phyloP scores from a whole-genome alignment of 1,284 basidiomycete species.

The Schizopora paradoxa region DNA sequence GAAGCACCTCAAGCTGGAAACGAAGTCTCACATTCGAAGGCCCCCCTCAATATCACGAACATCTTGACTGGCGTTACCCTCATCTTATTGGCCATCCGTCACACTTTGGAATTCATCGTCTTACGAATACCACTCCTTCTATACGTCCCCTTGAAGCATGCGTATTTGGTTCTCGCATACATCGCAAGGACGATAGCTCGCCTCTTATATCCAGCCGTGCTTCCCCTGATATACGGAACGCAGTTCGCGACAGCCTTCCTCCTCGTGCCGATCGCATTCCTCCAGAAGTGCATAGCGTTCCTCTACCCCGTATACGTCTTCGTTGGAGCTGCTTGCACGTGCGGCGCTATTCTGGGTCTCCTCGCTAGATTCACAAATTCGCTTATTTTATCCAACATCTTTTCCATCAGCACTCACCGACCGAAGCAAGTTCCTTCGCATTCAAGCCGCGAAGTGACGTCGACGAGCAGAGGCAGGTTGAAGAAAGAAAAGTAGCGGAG shows the following conservation, averaged over 20 bases:
- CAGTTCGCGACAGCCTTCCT: conserved; percentile 5
- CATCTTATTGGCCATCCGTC: not conserved
- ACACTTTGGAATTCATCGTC: conserved; percentile 2
- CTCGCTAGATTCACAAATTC: too few species aligned
- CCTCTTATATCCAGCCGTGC: conserved; percentile 5
- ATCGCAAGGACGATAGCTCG: not conserved
- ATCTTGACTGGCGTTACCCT: not conserved
- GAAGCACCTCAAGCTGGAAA: not conserved
- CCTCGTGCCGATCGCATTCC: conserved; percentile 4
- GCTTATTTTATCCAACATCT: too few species aligned
- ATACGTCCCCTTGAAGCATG: conserved; percentile 4
- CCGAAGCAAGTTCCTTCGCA: too few species aligned
- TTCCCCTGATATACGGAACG: conserved; percentile 5
- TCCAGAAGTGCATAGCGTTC: conserved; percentile 2
- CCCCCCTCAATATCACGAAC: not conserved
- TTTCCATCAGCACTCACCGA: too few species aligned
- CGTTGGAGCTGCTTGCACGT: conserved; percentile 9
- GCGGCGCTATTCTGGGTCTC: conserved; percentile 9
- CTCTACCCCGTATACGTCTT: conserved; percentile 15
- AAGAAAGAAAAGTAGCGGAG: too few species aligned
- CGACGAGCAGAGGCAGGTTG: too few species aligned
- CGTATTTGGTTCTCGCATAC: not conserved
- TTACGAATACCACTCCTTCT: not conserved
- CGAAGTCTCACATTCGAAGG: too few species aligned
- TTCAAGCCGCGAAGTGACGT: too few species aligned